Percentiles rank a stretch among this genome's conserved stretches.
Conservation (phyloP, 139 green algal genomes). For the Chlorella sp. region DNA sequence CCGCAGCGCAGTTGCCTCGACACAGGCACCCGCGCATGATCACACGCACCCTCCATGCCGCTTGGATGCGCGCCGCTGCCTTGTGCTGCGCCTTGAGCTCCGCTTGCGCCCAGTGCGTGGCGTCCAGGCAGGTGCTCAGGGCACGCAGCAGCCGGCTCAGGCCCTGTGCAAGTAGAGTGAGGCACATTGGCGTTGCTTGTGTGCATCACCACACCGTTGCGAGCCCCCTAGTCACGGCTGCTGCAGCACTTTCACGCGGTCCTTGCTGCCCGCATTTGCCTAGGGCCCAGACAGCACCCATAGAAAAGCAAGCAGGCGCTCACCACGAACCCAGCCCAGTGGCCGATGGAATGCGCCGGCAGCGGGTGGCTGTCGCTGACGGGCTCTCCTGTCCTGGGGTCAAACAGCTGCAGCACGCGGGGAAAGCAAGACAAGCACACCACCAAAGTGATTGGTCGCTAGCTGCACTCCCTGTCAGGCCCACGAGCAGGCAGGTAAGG, state of each 20-base stretch:
- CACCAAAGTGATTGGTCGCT: not conserved
- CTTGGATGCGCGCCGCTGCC: not conserved
- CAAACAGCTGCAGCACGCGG: not conserved
- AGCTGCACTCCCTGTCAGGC: not conserved
- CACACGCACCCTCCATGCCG: not conserved
- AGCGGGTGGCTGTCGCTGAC: not conserved
- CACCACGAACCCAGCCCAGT: not conserved
- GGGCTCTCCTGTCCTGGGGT: not conserved
- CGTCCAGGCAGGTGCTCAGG: not conserved
- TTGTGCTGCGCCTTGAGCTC: not conserved
- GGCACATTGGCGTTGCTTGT: not conserved
- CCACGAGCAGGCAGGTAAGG: too few relatives aligned
- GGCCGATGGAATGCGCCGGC: not conserved
- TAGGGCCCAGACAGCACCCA: not conserved
- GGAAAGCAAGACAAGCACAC: not conserved
- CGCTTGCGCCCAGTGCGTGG: not conserved
- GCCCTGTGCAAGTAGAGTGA: not conserved
- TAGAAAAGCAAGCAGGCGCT: not conserved
- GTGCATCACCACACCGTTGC: not conserved
- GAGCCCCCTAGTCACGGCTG: not conserved
- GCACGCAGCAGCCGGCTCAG: not conserved
- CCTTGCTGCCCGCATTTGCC: not conserved
- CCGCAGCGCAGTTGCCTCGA: not conserved
- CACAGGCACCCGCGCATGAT: not conserved
- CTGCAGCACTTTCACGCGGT: not conserved